phyloP scores from a whole-genome alignment of 2,329 filamentous ascomycete species.

The Parascedosporium putredinis region DNA sequence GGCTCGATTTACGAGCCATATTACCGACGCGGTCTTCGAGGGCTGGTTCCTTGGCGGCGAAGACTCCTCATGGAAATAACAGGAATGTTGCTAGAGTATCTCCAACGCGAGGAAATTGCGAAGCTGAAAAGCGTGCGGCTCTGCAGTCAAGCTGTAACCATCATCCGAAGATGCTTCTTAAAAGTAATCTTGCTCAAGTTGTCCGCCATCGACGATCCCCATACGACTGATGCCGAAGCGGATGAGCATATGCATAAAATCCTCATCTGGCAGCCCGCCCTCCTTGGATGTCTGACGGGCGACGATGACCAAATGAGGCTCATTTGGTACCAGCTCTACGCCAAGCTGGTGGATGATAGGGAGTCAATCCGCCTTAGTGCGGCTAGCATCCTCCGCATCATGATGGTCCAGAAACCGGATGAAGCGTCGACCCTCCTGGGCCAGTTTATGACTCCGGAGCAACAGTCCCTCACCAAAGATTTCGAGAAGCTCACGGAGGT shows the following conservation, averaged over 20 bases:
- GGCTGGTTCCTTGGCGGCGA: conserved; percentile 93
- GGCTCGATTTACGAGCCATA: conserved; percentile 66
- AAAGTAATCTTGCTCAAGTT: conserved; percentile 70
- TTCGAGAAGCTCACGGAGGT: conserved; percentile 79
- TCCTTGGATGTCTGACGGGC: conserved; percentile 65
- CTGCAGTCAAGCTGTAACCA: conserved; percentile 71
- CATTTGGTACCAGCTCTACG: conserved; percentile 87
- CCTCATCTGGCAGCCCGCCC: conserved; percentile 90
- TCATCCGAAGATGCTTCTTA: conserved; percentile 67
- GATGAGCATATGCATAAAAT: conserved; percentile 57
- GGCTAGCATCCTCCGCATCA: conserved; percentile 79
- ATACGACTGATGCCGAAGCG: conserved; percentile 49
- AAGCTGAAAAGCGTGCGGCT: conserved; percentile 79
- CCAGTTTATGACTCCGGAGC: conserved; percentile 59
- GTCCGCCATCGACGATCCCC: conserved; percentile 66
- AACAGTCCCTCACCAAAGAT: conserved; percentile 59
- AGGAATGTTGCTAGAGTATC: conserved; percentile 75
- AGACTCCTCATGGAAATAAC: conserved; percentile 76
- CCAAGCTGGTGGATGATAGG: conserved; percentile 66
- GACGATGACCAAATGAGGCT: conserved; percentile 77
- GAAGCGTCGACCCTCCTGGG: conserved; percentile 67
- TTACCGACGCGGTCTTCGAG: conserved; percentile 86
- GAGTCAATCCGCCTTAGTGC: conserved; percentile 61
- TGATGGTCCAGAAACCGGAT: conserved; percentile 84
- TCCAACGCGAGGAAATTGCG: conserved; percentile 76